Conservation (phyloP, 805 yeast genomes). For the Zygosaccharomyces bisporus region DNA sequence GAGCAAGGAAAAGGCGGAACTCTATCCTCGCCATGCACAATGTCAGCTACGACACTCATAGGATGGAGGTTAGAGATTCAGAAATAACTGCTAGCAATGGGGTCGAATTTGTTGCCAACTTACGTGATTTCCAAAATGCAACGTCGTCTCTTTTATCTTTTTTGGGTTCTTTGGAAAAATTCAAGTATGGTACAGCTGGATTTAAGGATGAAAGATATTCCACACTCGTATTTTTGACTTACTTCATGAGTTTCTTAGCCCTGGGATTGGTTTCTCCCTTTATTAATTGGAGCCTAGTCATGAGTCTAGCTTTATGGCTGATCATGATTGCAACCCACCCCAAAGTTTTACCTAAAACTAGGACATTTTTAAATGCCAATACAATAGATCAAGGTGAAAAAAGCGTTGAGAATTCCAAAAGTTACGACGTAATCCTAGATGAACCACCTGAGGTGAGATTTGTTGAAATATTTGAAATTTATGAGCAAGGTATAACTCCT, state of each 20-base stretch:
- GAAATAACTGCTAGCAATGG: constrained; percentile 35
- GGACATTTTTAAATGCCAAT: constrained; percentile 30
- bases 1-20: constrained; percentile 18
- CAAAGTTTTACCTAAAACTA: constrained; percentile 33
- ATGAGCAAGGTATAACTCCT: constrained; percentile 57
- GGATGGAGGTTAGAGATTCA: constrained; percentile 10
- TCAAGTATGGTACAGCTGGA: constrained; percentile 60
- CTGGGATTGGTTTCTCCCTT: constrained; percentile 45
- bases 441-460: constrained; percentile 54
- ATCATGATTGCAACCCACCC: constrained; percentile 59
- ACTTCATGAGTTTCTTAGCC: constrained; percentile 38
- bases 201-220: constrained; percentile 67
- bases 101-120: constrained; percentile 48
- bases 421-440: constrained; percentile 58
- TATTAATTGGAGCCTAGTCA: constrained; percentile 61
- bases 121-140: constrained; percentile 70
- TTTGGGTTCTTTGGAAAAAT: constrained; percentile 49
- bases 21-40: constrained; percentile 13
- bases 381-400: constrained; percentile 26
- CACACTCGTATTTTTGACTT: constrained; percentile 51
- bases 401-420: constrained; percentile 3
- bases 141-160: constrained; percentile 51
- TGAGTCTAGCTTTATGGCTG: constrained; percentile 58
- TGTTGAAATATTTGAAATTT: constrained; percentile 79
- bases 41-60: constrained; percentile 5